Conservation (phyloP, 192 early-diverging fungal genomes). For the Coemansia sp. region DNA sequence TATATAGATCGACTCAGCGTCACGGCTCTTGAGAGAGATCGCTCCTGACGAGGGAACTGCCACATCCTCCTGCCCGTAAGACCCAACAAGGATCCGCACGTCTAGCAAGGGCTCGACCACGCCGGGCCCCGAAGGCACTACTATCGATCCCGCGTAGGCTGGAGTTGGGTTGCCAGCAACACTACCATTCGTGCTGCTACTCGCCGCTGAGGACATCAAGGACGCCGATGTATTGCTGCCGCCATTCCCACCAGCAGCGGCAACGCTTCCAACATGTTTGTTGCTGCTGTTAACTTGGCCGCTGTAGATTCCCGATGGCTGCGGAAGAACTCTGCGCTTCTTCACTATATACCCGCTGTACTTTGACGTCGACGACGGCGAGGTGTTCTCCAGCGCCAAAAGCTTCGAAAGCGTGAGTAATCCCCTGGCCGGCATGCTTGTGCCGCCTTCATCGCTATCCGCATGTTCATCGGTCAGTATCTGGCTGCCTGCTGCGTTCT, state of each 20-base stretch:
- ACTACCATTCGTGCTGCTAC: background rate
- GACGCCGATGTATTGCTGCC: background rate
- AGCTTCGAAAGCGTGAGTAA: slow-evolving; percentile 25
- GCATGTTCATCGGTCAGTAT: background rate
- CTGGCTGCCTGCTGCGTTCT: background rate
- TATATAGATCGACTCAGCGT: slow-evolving; percentile 39
- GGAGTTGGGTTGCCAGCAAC: background rate
- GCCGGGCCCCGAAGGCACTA: slow-evolving; percentile 33
- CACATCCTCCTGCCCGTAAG: slow-evolving; percentile 43
- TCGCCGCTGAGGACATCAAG: background rate
- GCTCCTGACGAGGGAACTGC: slow-evolving; percentile 11
- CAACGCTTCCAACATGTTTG: background rate
- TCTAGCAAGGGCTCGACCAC: slow-evolving; percentile 38
- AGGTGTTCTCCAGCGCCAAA: slow-evolving; percentile 23
- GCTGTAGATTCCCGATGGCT: slow-evolving; percentile 9
- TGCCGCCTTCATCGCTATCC: background rate
- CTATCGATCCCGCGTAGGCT: slow-evolving; percentile 8
- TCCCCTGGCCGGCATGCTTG: background rate
- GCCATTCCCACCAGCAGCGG: background rate
- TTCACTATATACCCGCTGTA: slow-evolving; percentile 54
- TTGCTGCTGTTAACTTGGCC: background rate
- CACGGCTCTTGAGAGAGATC: slow-evolving; percentile 24
- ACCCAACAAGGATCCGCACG: slow-evolving; percentile 33
- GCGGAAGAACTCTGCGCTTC: slow-evolving; percentile 26
- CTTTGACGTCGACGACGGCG: slow-evolving; percentile 23